Percentiles rank a stretch among this genome's conserved stretches.
Evolutionary conservation across 345 rosid genomes (phyloP).

Genomic region (Dipteronia sinensis): DNA sequence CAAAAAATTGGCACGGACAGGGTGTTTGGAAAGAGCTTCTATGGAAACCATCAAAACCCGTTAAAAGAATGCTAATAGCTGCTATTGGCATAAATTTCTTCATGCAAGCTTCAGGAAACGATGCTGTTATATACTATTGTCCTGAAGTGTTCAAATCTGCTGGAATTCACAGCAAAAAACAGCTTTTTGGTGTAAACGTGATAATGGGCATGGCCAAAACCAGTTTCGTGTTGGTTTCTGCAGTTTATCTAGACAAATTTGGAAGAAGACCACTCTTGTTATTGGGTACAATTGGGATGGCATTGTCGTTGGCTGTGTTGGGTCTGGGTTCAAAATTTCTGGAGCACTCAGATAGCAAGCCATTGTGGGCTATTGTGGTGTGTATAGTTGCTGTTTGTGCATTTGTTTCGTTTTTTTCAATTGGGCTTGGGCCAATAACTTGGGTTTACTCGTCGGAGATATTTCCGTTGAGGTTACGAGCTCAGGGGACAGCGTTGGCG

Average conservation of each 20-base stretch:
- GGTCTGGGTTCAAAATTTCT: constrained; percentile 50
- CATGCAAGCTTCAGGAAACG: constrained; percentile 76
- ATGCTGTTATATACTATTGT: constrained; percentile 62
- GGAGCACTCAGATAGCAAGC: constrained; percentile 29
- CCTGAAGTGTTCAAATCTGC: constrained; percentile 62
- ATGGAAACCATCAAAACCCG: constrained; percentile 45
- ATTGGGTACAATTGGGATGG: constrained; percentile 59
- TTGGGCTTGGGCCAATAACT: constrained; percentile 74
- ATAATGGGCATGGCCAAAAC: constrained; percentile 58
- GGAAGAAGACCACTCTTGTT: constrained; percentile 70
- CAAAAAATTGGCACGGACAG: constrained; percentile 33
- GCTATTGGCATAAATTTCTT: constrained; percentile 69
- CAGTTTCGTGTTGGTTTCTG: constrained; percentile 50
- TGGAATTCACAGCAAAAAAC: constrained; percentile 50
- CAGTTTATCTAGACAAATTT: constrained; percentile 53
- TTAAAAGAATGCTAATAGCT: constrained; percentile 55
- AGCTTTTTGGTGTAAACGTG: constrained; percentile 53
- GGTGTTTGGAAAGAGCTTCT: constrained; percentile 67
- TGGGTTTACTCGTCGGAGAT: constrained; percentile 82
- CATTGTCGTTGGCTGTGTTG: constrained; percentile 42
- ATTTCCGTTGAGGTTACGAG: constrained; percentile 63
- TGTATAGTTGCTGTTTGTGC: constrained; percentile 52
- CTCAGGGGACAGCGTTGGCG: constrained; percentile 69
- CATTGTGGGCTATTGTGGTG: constrained; percentile 47
- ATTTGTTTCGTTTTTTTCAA: constrained; percentile 61